Evolutionary conservation across 768 basidiomycete genomes (phyloP).

Genomic region (Rhodotorula diobovata): DNA sequence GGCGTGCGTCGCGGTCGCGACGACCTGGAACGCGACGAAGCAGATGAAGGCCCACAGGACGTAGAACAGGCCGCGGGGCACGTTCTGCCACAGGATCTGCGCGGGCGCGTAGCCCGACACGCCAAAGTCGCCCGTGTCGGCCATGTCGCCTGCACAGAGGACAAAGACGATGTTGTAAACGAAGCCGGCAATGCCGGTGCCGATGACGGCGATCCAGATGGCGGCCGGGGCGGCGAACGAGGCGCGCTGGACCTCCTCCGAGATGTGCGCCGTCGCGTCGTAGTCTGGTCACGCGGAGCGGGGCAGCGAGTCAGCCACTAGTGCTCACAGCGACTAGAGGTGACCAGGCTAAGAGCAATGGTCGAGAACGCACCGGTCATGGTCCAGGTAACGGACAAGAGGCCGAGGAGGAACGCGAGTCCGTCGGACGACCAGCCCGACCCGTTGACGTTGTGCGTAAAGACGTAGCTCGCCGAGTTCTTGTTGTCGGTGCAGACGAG

Average conservation of each 20-base stretch:
- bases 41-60: conserved; percentile 79
- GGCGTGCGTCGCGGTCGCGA: conserved; percentile 64
- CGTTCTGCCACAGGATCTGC: conserved; percentile 31
- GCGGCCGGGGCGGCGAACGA: conserved; percentile 50
- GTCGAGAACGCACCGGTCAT: conserved; percentile 45
- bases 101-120: conserved; percentile 64
- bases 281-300: conserved; percentile 38
- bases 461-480: conserved; percentile 61
- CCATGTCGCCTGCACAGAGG: conserved; percentile 64
- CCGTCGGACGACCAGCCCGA: conserved; percentile 74
- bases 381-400: conserved; percentile 60
- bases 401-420: conserved; percentile 74
- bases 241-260: conserved; percentile 49
- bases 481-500: conserved; percentile 61
- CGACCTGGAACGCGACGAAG: conserved; percentile 70
- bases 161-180: conserved; percentile 78
- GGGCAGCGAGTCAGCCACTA: too few species aligned
- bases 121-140: conserved; percentile 52
- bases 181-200: conserved; percentile 44
- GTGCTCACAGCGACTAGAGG: too few species aligned
- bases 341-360: too few species aligned
- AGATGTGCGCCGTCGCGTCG: conserved; percentile 49
- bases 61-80: conserved; percentile 59
- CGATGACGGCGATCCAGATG: conserved; percentile 50
- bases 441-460: conserved; percentile 69